A percentile compares a stretch with the other conserved stretches of the same genome.
Conservation (phyloP, 2,329 filamentous ascomycete species). For the Phoma sp. region DNA sequence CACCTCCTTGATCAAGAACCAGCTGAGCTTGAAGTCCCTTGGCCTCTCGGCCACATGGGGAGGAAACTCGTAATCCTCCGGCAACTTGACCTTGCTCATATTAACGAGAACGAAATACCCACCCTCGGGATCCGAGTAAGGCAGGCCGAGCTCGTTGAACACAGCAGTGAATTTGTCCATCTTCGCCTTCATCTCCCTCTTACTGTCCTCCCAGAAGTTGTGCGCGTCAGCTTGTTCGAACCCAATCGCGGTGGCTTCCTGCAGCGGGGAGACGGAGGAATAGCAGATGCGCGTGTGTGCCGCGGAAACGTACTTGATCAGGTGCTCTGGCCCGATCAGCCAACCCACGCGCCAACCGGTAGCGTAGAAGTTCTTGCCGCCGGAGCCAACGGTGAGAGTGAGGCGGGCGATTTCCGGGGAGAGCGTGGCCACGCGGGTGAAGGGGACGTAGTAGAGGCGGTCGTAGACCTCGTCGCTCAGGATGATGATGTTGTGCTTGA, state of each 20-base stretch:
- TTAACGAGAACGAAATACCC: conserved; percentile 98
- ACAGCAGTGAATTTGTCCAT: conserved; percentile 82
- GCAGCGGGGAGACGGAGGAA: conserved; percentile 87
- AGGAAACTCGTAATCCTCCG: conserved; percentile 85
- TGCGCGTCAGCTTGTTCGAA: conserved; percentile 87
- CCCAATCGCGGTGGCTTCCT: conserved; percentile 91
- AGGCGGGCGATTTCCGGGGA: conserved; percentile 87
- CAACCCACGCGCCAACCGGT: conserved; percentile 98
- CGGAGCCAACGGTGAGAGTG: conserved; percentile 92
- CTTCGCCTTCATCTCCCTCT: conserved; percentile 87
- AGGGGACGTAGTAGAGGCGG: conserved; percentile 91
- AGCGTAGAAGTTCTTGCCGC: conserved; percentile 97
- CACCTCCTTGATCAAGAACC: conserved; percentile 96
- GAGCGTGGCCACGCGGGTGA: conserved; percentile 88
- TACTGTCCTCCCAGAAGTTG: conserved; percentile 85
- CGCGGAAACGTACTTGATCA: conserved; percentile 89
- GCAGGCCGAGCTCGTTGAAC: conserved; percentile 56
- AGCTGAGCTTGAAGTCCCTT: conserved; percentile 90
- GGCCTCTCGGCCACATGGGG: conserved; percentile 84
- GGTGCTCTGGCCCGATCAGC: conserved; percentile 84
- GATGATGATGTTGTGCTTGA: conserved; percentile 93
- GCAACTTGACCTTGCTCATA: conserved; percentile 84
- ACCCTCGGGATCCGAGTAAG: conserved; percentile 89
- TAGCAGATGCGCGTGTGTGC: conserved; percentile 98
- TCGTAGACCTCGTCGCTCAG: conserved; percentile 80